phyloP scores from a whole-genome alignment of 352 stramenopile genomes.

The Globisporangium acanthophoron region DNA sequence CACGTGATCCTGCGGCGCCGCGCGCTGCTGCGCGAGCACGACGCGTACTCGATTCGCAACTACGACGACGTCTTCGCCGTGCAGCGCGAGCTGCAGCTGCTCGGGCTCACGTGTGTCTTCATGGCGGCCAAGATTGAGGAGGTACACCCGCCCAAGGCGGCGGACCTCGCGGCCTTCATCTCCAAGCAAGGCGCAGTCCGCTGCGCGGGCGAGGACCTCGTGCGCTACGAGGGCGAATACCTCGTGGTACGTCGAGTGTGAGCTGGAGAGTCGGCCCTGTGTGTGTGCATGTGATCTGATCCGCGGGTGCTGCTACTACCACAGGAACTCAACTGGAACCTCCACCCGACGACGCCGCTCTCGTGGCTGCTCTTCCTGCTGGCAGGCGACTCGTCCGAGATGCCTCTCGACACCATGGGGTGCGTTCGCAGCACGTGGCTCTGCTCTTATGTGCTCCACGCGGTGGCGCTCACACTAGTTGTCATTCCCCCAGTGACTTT shows the following conservation, averaged over 20 bases:
- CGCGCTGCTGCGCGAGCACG: constrained; percentile 25
- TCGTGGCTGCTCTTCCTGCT: constrained; percentile 78
- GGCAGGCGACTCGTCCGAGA: constrained; percentile 54
- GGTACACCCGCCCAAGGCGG: constrained; percentile 68
- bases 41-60: constrained; percentile 23
- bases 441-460: neutral
- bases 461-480: too few relatives aligned
- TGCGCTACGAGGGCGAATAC: constrained; percentile 54
- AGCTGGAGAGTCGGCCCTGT: neutral
- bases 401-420: constrained; percentile 66
- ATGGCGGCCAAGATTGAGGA: constrained; percentile 86
- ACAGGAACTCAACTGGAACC: constrained; percentile 78
- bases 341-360: constrained; percentile 69
- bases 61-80: constrained; percentile 51
- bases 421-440: constrained; percentile 9
- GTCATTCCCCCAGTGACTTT: constrained; percentile 36
- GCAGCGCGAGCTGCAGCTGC: constrained; percentile 53
- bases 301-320: neutral
- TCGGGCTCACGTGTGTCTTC: constrained; percentile 64
- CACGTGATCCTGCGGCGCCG: constrained; percentile 66
- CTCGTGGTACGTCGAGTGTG: constrained; percentile 42
- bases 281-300: neutral
- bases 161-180: constrained; percentile 59
- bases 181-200: constrained; percentile 38
- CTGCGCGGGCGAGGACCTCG: constrained; percentile 45